Evolutionary conservation across 305 asterid genomes (phyloP).

Genomic region (Nicotiana rustica): DNA sequence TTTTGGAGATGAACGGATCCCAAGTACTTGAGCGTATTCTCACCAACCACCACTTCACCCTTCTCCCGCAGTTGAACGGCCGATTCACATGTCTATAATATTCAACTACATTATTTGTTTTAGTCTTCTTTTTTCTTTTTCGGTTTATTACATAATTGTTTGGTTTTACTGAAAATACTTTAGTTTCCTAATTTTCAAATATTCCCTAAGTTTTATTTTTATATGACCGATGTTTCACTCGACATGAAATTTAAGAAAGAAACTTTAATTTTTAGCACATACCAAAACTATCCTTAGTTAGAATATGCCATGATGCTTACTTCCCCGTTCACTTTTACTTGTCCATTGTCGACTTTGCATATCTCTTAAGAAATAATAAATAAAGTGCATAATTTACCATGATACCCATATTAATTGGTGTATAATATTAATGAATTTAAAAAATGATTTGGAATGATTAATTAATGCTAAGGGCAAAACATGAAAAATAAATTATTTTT

Average conservation of each 20-base stretch:
- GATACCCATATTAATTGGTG: too few species aligned
- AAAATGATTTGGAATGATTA: too few species aligned
- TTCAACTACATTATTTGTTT: not conserved
- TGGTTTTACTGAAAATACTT: not conserved
- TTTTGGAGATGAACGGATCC: slow-evolving; percentile 67
- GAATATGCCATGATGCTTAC: not conserved
- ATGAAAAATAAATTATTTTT: too few species aligned
- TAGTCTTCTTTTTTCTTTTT: not conserved
- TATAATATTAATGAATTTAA: too few species aligned
- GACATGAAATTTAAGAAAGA: not conserved
- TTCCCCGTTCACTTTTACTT: too few species aligned
- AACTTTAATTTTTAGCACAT: not conserved
- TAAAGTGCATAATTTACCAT: too few species aligned
- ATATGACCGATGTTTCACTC: not conserved
- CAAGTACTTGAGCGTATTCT: slow-evolving; percentile 65
- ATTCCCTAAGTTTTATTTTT: not conserved
- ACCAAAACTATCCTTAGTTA: not conserved
- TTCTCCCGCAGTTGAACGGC: slow-evolving; percentile 65
- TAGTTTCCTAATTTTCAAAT: not conserved
- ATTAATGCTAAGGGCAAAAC: too few species aligned
- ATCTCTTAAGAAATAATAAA: too few species aligned
- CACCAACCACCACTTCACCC: slow-evolving; percentile 62
- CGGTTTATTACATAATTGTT: not conserved
- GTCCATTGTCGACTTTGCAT: too few species aligned
- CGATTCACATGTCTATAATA: slow-evolving; percentile 63